Conservation (phyloP, 2,329 filamentous ascomycete genomes). For the Alternaria novae-zelandiae region DNA sequence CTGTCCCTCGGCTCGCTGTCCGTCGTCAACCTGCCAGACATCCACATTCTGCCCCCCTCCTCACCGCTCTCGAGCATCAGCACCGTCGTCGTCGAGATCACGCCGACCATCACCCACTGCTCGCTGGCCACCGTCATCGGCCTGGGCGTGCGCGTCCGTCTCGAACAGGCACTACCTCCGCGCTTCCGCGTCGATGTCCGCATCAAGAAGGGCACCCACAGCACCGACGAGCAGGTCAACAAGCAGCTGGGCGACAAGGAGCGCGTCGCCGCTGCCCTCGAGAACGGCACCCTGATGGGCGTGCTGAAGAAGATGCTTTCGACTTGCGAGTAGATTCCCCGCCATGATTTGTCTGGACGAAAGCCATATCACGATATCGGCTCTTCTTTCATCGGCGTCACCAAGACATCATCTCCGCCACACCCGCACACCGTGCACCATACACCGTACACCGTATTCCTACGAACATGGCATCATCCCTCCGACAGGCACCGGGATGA, state of each 20-base stretch:
- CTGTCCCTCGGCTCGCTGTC: conserved; percentile 90
- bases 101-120: conserved; percentile 96
- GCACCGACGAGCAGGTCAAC: conserved; percentile 92
- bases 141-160: conserved; percentile 85
- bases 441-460: not conserved
- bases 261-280: conserved; percentile 88
- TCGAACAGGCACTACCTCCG: conserved; percentile 89
- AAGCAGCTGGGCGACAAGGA: conserved; percentile 98
- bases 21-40: conserved; percentile 95
- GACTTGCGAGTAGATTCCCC: conserved; percentile 67
- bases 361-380: not conserved
- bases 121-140: conserved; percentile 96
- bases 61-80: conserved; percentile 68
- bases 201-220: conserved; percentile 96
- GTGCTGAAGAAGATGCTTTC: conserved; percentile 94
- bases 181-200: conserved; percentile 91
- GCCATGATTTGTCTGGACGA: no score
- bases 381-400: not conserved
- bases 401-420: not conserved
- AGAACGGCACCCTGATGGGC: conserved; percentile 88
- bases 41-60: conserved; percentile 75
- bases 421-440: not conserved
- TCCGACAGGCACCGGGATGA: not conserved
- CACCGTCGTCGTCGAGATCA: conserved; percentile 85
- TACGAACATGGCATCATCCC: not conserved